A percentile compares a stretch with the other conserved stretches of the same genome.
Evolutionary conservation across 306 rosid genomes (phyloP).

Genomic region (Trifolium repens): DNA sequence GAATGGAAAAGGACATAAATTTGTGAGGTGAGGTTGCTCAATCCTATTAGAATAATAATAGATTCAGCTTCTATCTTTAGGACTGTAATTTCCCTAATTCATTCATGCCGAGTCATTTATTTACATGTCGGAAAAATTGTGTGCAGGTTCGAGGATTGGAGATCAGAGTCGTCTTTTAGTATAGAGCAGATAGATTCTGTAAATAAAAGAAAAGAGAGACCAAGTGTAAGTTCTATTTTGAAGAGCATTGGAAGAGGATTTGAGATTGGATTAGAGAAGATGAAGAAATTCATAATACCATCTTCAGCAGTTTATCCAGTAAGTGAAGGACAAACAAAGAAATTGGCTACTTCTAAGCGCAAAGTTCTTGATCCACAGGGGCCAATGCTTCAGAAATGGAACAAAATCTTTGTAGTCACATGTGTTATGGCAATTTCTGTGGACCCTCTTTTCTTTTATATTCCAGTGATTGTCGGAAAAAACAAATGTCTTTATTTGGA

Average conservation of each 20-base stretch:
- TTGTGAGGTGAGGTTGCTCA: slow-evolving; percentile 65
- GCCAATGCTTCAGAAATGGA: slow-evolving; percentile 77
- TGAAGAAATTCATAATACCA: slow-evolving; percentile 41
- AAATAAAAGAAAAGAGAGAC: slow-evolving; percentile 43
- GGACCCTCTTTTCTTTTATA: slow-evolving; percentile 88
- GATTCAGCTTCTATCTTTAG: too few relatives aligned
- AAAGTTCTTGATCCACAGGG: slow-evolving; percentile 79
- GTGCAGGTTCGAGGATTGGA: slow-evolving; percentile 68
- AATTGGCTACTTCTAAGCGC: slow-evolving; percentile 36
- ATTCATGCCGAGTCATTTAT: too few relatives aligned
- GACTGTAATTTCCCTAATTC: neutral
- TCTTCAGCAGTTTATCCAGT: slow-evolving; percentile 45
- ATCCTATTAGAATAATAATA: neutral
- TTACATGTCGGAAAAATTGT: too few relatives aligned
- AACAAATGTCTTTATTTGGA: slow-evolving; percentile 48
- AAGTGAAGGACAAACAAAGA: slow-evolving; percentile 44
- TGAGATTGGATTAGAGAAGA: slow-evolving; percentile 37
- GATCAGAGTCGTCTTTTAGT: slow-evolving; percentile 53
- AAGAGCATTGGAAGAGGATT: slow-evolving; percentile 45
- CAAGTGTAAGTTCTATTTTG: slow-evolving; percentile 43
- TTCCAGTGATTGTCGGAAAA: slow-evolving; percentile 46
- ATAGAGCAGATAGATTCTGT: slow-evolving; percentile 41
- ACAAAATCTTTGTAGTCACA: slow-evolving; percentile 75
- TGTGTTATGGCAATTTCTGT: slow-evolving; percentile 78
- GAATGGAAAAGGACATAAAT: slow-evolving; percentile 49